phyloP scores from a whole-genome alignment of 2,329 filamentous ascomycete species.

The Aspergillus neoniger region DNA sequence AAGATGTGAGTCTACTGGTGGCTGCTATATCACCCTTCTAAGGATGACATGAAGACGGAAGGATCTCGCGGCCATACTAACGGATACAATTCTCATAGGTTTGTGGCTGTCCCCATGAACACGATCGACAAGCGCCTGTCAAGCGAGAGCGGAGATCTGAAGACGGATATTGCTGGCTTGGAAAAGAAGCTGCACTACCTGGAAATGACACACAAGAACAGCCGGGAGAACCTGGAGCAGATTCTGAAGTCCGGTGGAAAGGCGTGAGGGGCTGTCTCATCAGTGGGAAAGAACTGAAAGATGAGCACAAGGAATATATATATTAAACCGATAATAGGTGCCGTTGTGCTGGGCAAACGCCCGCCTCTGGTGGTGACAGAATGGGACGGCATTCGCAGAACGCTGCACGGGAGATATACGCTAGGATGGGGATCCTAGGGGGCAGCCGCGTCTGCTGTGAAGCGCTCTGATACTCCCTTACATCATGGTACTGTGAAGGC shows the following conservation, averaged over 20 bases:
- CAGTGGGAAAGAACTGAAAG: not conserved
- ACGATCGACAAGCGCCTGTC: constrained; percentile 75
- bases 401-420: not conserved
- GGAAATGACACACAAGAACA: constrained; percentile 94
- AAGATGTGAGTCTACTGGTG: constrained; percentile 74
- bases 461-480: not conserved
- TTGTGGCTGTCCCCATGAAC: constrained; percentile 73
- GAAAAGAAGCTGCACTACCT: constrained; percentile 90
- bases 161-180: constrained; percentile 75
- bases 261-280: constrained; percentile 24
- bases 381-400: not conserved
- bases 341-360: not conserved
- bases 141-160: constrained; percentile 71
- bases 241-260: constrained; percentile 66
- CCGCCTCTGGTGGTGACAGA: not conserved
- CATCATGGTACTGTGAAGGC: not conserved
- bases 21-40: not conserved
- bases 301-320: not conserved
- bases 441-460: not conserved
- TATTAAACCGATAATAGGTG: not conserved
- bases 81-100: constrained; percentile 60
- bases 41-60: not conserved
- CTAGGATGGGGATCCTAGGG: not conserved
- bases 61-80: constrained; percentile 1
- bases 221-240: constrained; percentile 84